These are phyloP conservation scores for Paramarasmius palmivorus DNA, from an alignment of 1,284 basidiomycete species.

Conservation along the genomic window DNA sequence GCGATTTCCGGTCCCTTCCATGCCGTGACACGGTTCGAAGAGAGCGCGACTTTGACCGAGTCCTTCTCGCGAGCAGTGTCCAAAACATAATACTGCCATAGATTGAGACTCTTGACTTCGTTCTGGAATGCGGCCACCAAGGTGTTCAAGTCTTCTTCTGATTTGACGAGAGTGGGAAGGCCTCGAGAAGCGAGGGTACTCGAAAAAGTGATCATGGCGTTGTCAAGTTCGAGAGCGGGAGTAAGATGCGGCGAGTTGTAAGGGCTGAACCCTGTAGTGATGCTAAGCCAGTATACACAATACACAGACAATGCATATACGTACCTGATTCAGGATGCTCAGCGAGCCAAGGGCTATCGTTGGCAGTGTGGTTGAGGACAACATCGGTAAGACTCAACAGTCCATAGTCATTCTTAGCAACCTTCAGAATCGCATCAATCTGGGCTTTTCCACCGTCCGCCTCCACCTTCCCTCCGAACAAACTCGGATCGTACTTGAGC, in stretches of 20 bases:
- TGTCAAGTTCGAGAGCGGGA: conserved; percentile 87
- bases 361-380: conserved; percentile 93
- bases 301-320: conserved; percentile 28
- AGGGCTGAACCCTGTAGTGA: conserved; percentile 76
- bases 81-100: conserved; percentile 94
- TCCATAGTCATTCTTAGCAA: conserved; percentile 83
- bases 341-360: conserved; percentile 88
- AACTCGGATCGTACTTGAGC: conserved; percentile 72
- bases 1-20: conserved; percentile 61
- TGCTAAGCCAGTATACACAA: conserved; percentile 11
- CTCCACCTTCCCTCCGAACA: conserved; percentile 56
- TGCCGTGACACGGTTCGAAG: conserved; percentile 39
- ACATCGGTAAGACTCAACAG: conserved; percentile 89
- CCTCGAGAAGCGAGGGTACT: conserved; percentile 59
- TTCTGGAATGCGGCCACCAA: conserved; percentile 66
- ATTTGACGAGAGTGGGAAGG: conserved; percentile 71
- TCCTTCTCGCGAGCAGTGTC: conserved; percentile 65
- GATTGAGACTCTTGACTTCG: conserved; percentile 62
- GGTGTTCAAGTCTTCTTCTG: conserved; percentile 65
- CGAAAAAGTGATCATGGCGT: conserved; percentile 82
- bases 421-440: conserved; percentile 62
- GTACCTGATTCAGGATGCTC: conserved; percentile 92
- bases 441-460: conserved; percentile 54
- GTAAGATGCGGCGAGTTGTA: conserved; percentile 87
- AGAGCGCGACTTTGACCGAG: conserved; percentile 52